Evolutionary conservation across 805 yeast species (phyloP).

Genomic region (Suhomyces sp.): DNA sequence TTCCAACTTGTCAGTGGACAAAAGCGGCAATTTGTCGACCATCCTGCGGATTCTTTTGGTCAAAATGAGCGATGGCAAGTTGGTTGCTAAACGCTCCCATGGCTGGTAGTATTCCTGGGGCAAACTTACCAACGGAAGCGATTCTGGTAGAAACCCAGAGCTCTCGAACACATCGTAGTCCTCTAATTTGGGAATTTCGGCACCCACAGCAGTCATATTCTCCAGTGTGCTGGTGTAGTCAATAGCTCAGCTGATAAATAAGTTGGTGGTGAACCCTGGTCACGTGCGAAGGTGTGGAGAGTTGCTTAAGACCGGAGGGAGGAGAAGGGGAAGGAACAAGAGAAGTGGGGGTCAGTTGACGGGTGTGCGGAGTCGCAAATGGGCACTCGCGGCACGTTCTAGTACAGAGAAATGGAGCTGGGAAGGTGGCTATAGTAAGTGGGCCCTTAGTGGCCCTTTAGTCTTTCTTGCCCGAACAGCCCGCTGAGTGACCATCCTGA

Average conservation of each 20-base stretch:
- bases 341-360: no score
- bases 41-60: constrained; percentile 57
- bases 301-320: neutral
- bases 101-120: constrained; percentile 62
- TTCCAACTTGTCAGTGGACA: constrained; percentile 46
- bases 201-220: neutral
- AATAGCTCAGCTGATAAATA: neutral
- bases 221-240: neutral
- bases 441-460: no score
- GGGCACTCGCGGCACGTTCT: no score
- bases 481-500: neutral
- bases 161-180: constrained; percentile 68
- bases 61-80: constrained; percentile 71
- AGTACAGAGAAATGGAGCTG: neutral
- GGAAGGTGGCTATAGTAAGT: no score
- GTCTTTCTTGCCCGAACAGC: no score
- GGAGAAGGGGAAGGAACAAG: no score
- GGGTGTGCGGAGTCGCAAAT: no score
- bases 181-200: constrained; percentile 29
- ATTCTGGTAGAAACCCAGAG: constrained; percentile 78
- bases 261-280: neutral
- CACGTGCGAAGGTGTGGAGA: neutral
- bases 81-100: constrained; percentile 72
- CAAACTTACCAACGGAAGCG: constrained; percentile 57
- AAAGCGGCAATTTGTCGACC: constrained; percentile 62